These are phyloP conservation scores for Myxozyma neotropica DNA, from an alignment of 805 yeast genomes.

Conservation along the genomic window DNA sequence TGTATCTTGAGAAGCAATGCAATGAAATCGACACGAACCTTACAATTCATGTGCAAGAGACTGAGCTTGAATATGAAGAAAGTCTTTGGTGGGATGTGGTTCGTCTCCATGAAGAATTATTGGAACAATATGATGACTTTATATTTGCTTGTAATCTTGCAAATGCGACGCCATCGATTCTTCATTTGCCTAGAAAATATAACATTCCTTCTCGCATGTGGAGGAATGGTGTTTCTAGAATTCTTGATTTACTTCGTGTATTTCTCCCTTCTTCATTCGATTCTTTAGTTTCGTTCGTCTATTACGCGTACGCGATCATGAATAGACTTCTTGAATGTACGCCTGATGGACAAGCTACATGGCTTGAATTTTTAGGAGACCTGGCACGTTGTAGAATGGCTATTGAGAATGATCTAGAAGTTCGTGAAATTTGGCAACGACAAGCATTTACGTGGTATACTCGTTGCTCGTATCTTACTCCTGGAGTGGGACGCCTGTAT, in stretches of 20 bases:
- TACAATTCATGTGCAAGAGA: background rate
- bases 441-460: slow-evolving; percentile 27
- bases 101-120: slow-evolving; percentile 16
- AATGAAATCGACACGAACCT: slow-evolving; percentile 2
- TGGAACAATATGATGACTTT: slow-evolving; percentile 30
- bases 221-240: slow-evolving; percentile 17
- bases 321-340: slow-evolving; percentile 22
- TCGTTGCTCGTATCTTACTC: slow-evolving; percentile 15
- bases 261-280: slow-evolving; percentile 21
- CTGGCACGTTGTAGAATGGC: slow-evolving; percentile 23
- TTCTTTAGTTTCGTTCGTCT: slow-evolving; percentile 8
- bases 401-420: slow-evolving; percentile 10
- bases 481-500: slow-evolving; percentile 27
- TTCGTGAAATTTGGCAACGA: slow-evolving; percentile 14
- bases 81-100: slow-evolving; percentile 18
- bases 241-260: slow-evolving; percentile 16
- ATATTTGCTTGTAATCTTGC: slow-evolving; percentile 19
- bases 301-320: slow-evolving; percentile 17
- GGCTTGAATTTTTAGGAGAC: slow-evolving; percentile 32
- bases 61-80: background rate
- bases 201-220: slow-evolving; percentile 27
- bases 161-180: slow-evolving; percentile 14
- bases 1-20: slow-evolving; percentile 17
- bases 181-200: slow-evolving; percentile 23
- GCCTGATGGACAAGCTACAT: slow-evolving; percentile 10